Conservation (phyloP, 2,329 filamentous ascomycete species). For the Neopestalotiopsis sp. region DNA sequence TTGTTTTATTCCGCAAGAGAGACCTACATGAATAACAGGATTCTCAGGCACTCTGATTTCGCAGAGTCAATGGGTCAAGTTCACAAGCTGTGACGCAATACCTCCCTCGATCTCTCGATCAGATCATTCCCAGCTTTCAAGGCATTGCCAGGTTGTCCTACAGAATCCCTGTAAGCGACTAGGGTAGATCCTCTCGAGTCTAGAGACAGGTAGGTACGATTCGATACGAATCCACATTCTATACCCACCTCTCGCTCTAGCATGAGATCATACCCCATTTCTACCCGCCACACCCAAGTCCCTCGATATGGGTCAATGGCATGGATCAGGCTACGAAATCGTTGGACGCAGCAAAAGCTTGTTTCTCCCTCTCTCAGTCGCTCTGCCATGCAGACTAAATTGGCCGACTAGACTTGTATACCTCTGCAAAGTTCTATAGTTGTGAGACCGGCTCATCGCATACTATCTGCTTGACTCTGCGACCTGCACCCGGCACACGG, state of each 20-base stretch:
- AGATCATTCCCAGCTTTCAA: background rate
- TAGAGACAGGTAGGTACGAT: conserved; percentile 11
- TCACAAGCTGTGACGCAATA: conserved; percentile 17
- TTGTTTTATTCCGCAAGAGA: conserved; percentile 15
- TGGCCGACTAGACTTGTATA: background rate
- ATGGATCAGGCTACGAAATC: background rate
- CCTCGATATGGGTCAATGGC: background rate
- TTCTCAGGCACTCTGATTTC: background rate
- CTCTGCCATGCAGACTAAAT: background rate
- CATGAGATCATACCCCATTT: conserved; percentile 18
- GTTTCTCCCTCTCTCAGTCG: background rate
- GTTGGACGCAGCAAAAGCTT: conserved; percentile 4
- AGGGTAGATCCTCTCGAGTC: background rate
- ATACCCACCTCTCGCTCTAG: background rate
- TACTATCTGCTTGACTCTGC: background rate
- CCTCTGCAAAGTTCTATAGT: background rate
- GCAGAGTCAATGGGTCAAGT: background rate
- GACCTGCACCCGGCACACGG: background rate
- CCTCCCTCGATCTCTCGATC: background rate
- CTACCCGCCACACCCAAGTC: background rate
- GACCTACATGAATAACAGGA: background rate
- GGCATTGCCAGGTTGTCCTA: background rate
- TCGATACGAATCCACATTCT: conserved; percentile 6
- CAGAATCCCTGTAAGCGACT: background rate
- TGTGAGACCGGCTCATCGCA: background rate